Conservation (phyloP, 345 rosid genomes). For the Salix exigua region DNA sequence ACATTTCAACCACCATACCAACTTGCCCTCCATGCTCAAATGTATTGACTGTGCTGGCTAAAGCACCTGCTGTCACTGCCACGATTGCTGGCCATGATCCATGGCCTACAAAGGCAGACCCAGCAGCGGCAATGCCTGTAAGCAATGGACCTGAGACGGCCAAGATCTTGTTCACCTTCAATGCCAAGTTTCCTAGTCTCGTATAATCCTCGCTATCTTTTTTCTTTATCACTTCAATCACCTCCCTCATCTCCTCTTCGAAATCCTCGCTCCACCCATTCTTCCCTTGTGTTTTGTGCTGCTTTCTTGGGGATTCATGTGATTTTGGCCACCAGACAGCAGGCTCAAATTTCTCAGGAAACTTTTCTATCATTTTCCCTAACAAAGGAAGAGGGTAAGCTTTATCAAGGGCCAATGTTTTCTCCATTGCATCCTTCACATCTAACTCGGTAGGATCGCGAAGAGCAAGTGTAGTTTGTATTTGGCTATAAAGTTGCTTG, state of each 20-base stretch:
- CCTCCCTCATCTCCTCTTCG: constrained; percentile 39
- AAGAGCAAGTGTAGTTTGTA: constrained; percentile 18
- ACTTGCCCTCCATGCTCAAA: constrained; percentile 50
- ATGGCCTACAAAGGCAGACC: constrained; percentile 21
- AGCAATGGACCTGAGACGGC: constrained; percentile 47
- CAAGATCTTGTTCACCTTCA: constrained; percentile 42
- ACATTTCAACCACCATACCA: constrained; percentile 59
- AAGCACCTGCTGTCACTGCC: constrained; percentile 36
- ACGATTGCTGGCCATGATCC: constrained; percentile 15
- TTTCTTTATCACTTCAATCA: constrained; percentile 24
- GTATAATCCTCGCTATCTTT: constrained; percentile 41
- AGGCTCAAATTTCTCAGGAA: constrained; percentile 25
- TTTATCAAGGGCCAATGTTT: constrained; percentile 30
- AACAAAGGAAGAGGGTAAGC: constrained; percentile 43
- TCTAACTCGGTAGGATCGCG: constrained; percentile 11
- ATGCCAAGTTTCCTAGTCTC: constrained; percentile 35
- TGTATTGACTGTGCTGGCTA: constrained; percentile 30
- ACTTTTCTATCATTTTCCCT: constrained; percentile 38
- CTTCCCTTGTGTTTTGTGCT: background rate
- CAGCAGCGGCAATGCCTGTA: constrained; percentile 34
- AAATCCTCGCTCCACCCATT: constrained; percentile 38
- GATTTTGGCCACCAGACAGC: constrained; percentile 37
- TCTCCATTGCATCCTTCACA: constrained; percentile 22
- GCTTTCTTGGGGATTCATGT: background rate
- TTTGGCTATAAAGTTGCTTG: constrained; percentile 23